Conservation (phyloP, 441 rosid genomes). For the Bocquillonia castaneifolia region DNA sequence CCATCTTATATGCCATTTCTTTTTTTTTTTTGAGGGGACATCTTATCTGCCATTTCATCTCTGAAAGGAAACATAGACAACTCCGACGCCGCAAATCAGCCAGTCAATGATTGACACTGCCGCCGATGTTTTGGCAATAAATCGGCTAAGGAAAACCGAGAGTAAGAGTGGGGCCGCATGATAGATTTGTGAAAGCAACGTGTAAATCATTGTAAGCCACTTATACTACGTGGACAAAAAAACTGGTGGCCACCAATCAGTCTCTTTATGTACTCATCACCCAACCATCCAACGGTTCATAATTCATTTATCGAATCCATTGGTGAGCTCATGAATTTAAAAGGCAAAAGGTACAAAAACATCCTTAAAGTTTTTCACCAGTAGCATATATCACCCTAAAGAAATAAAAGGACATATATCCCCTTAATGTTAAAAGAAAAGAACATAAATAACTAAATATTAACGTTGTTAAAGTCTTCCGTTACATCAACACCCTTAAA, state of each 20-base stretch:
- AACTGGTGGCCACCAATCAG: conserved; percentile 11
- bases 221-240: conserved; percentile 4
- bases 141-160: not conserved
- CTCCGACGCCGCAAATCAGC: not conserved
- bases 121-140: conserved; percentile 12
- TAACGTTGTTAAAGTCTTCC: too few species aligned
- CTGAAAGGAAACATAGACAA: not conserved
- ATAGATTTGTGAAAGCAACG: conserved; percentile 23
- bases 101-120: not conserved
- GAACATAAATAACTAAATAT: too few species aligned
- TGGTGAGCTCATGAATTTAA: not conserved
- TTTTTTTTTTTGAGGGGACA: not conserved
- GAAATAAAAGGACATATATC: too few species aligned
- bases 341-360: too few species aligned
- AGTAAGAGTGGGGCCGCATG: not conserved
- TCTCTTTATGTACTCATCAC: not conserved
- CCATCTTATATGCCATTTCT: too few species aligned
- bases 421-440: too few species aligned
- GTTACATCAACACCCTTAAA: too few species aligned
- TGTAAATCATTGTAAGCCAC: conserved; percentile 23
- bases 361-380: too few species aligned
- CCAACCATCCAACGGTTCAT: conserved; percentile 10
- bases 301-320: not conserved
- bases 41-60: not conserved
- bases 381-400: too few species aligned